Evolutionary conservation across 768 basidiomycete genomes (phyloP).

Genomic region (Tricholoma bakamatsutake): DNA sequence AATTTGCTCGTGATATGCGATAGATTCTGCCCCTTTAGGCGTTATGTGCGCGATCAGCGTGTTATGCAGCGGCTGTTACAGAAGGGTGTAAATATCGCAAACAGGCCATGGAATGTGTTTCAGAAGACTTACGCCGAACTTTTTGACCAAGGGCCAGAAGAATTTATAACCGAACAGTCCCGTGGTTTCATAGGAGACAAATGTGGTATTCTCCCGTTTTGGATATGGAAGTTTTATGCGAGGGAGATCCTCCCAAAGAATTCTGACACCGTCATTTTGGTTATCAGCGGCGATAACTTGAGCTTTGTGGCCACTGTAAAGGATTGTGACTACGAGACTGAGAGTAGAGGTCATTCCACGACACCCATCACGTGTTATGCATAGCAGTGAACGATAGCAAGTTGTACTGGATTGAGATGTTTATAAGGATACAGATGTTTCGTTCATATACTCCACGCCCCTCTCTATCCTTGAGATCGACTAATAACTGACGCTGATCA

Average conservation of each 20-base stretch:
- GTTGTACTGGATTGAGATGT: neutral
- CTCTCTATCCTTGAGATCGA: conserved; percentile 4
- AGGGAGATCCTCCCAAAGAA: conserved; percentile 28
- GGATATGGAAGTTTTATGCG: conserved; percentile 34
- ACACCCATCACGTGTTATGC: neutral
- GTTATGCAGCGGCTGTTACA: neutral
- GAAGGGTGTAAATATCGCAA: neutral
- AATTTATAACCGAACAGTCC: conserved; percentile 23
- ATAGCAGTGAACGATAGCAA: neutral
- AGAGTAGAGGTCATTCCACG: neutral
- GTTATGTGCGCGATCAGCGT: neutral
- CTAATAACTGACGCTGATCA: conserved; percentile 56
- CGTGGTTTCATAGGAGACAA: conserved; percentile 16
- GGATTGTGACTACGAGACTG: conserved; percentile 26
- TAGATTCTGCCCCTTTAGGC: neutral
- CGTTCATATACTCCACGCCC: too few relatives aligned
- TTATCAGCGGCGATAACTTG: conserved; percentile 27
- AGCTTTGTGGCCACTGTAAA: conserved; percentile 30
- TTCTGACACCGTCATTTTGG: conserved; percentile 15
- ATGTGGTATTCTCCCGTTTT: conserved; percentile 26
- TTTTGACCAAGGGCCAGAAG: conserved; percentile 11
- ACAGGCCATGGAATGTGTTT: neutral
- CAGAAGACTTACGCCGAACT: conserved; percentile 1
- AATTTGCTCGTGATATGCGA: neutral
- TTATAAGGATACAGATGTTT: conserved; percentile 14